Evolutionary conservation across 1,139 yeast genomes (phyloP).

Genomic region (Hyphopichia khmerensis): DNA sequence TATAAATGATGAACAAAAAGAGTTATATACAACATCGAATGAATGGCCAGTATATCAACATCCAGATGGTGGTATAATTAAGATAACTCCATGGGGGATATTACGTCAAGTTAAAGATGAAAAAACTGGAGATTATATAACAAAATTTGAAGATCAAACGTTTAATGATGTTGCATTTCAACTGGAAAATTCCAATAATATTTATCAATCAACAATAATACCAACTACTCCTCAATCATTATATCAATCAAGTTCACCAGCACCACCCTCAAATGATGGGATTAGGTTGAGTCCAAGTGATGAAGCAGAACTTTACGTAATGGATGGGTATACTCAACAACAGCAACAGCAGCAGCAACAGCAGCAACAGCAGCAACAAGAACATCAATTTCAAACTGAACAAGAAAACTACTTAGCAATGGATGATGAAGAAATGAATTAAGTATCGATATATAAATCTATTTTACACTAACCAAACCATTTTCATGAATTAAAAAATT

Average conservation of each 20-base stretch:
- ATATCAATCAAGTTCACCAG: not conserved
- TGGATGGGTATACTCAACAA: constrained; percentile 30
- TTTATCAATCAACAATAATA: constrained; percentile 6
- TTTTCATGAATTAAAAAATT: constrained; percentile 30
- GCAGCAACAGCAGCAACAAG: too few relatives aligned
- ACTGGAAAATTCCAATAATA: not conserved
- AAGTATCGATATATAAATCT: not conserved
- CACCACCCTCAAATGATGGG: constrained; percentile 7
- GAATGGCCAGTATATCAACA: constrained; percentile 64
- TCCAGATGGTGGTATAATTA: constrained; percentile 64
- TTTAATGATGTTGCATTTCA: constrained; percentile 30
- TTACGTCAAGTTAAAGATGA: constrained; percentile 34
- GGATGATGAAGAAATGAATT: constrained; percentile 18
- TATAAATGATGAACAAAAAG: constrained; percentile 20
- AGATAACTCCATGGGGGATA: constrained; percentile 64
- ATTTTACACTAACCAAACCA: constrained; percentile 30
- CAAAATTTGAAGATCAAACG: constrained; percentile 44
- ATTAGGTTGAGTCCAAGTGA: constrained; percentile 35
- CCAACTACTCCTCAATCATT: constrained; percentile 9
- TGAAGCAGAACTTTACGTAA: constrained; percentile 42
- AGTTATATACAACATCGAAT: constrained; percentile 26
- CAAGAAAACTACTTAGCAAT: constrained; percentile 44
- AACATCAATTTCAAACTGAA: constrained; percentile 29
- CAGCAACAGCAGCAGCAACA: not conserved
- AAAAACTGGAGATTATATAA: constrained; percentile 33